Conservation (phyloP, 164 flowering plant genomes). For the Houttuynia cordata region DNA sequence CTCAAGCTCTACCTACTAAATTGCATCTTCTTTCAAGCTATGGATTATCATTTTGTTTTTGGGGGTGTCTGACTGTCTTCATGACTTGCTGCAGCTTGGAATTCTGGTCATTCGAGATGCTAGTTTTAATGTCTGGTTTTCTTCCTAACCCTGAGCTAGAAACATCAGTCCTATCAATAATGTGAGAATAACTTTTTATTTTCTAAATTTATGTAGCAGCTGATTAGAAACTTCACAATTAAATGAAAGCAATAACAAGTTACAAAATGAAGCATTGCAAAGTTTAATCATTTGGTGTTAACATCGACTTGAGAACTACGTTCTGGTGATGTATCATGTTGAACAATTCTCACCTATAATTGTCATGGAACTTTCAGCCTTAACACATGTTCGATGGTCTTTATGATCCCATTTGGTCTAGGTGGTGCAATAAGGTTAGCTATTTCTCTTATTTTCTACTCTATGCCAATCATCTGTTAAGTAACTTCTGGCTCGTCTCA, state of each 20-base stretch:
- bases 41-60: neutral
- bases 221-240: no score
- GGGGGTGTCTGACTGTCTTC: no score
- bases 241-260: no score
- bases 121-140: slow-evolving; percentile 51
- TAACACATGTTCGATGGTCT: slow-evolving; percentile 45
- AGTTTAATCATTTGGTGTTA: no score
- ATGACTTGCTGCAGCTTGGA: slow-evolving; percentile 31
- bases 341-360: neutral
- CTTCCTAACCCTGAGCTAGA: slow-evolving; percentile 57
- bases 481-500: neutral
- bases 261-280: no score
- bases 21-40: no score
- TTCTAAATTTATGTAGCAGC: no score
- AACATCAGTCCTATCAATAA: slow-evolving; percentile 55
- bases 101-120: slow-evolving; percentile 58
- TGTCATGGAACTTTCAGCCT: slow-evolving; percentile 31
- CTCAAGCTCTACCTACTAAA: no score
- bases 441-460: neutral
- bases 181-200: slow-evolving; percentile 16
- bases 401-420: slow-evolving; percentile 49
- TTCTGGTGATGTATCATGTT: no score
- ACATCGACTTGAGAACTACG: no score
- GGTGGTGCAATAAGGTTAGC: slow-evolving; percentile 51
- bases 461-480: neutral